These are phyloP conservation scores for Candida fluviatilis DNA, from an alignment of 805 yeast genomes.

Conservation along the genomic window DNA sequence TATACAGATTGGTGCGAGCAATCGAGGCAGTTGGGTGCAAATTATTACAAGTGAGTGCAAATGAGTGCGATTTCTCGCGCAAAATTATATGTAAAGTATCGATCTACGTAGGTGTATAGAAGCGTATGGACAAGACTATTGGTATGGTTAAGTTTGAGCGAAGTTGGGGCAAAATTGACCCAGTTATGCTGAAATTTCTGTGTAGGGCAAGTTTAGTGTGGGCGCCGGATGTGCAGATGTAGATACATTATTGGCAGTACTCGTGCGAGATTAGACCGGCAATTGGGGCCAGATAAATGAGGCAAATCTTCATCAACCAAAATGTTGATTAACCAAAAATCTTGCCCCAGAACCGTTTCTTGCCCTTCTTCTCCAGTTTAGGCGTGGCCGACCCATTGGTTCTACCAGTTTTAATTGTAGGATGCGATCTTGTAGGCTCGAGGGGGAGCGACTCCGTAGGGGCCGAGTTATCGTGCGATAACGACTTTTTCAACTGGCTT, in stretches of 20 bases:
- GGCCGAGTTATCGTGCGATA: constrained; percentile 32
- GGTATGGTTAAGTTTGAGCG: background rate
- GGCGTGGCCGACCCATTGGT: constrained; percentile 1
- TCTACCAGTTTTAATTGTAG: constrained; percentile 20
- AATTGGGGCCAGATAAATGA: too few relatives aligned
- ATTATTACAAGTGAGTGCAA: too few relatives aligned
- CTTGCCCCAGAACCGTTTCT: constrained; percentile 28
- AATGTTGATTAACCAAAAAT: background rate
- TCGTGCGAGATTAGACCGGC: too few relatives aligned
- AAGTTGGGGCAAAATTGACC: too few relatives aligned
- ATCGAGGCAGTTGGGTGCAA: too few relatives aligned
- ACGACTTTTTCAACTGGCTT: constrained; percentile 25
- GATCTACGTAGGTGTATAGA: background rate
- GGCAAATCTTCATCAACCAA: too few relatives aligned
- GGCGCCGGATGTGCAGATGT: too few relatives aligned
- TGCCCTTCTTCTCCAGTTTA: constrained; percentile 22
- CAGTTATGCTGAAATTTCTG: too few relatives aligned
- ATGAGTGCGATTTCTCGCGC: too few relatives aligned
- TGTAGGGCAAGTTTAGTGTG: too few relatives aligned
- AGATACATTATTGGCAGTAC: too few relatives aligned
- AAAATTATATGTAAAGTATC: background rate
- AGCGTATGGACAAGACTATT: background rate
- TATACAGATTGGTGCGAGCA: background rate
- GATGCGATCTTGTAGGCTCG: constrained; percentile 37
- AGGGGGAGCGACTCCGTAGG: constrained; percentile 19